Conservation (phyloP, 2,329 filamentous ascomycete genomes). For the Fusarium chuoi region DNA sequence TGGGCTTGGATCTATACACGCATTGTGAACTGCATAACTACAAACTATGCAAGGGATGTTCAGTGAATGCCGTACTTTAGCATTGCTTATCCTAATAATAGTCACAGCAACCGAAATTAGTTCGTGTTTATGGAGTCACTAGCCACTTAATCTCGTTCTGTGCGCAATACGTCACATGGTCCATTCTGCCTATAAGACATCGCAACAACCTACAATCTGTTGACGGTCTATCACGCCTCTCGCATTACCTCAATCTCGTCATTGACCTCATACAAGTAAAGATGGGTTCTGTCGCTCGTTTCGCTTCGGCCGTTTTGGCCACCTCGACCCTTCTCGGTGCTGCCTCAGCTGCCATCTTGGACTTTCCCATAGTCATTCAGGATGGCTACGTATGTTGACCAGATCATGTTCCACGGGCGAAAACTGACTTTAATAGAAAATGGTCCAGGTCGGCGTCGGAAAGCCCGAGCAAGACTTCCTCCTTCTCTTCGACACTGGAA, state of each 20-base stretch:
- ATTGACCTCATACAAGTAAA: neutral
- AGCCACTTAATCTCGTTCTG: neutral
- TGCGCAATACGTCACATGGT: neutral
- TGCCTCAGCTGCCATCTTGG: constrained; percentile 21
- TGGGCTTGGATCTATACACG: fast-evolving
- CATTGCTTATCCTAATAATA: neutral
- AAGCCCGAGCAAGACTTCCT: constrained; percentile 43
- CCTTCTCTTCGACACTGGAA: constrained; percentile 51
- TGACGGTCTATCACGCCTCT: no score
- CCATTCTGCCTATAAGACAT: neutral
- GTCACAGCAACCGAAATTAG: constrained; percentile 1
- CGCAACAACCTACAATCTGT: neutral
- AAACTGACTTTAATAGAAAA: constrained; percentile 14
- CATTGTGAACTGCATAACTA: neutral
- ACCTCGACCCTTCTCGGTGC: neutral
- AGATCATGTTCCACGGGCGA: fast-evolving
- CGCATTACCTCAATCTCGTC: neutral
- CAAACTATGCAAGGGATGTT: no score
- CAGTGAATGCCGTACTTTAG: neutral
- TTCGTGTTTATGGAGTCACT: constrained; percentile 12
- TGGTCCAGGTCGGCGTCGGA: constrained; percentile 34
- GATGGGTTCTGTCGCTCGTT: neutral
- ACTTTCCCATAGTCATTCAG: constrained; percentile 6
- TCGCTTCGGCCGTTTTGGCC: constrained; percentile 14
- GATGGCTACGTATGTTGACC: constrained; percentile 21